A percentile compares a stretch with the other conserved stretches of the same genome.
These are phyloP conservation scores for Ganoderma lingzhi DNA, from an alignment of 1,284 basidiomycete genomes.

Conservation along the genomic window DNA sequence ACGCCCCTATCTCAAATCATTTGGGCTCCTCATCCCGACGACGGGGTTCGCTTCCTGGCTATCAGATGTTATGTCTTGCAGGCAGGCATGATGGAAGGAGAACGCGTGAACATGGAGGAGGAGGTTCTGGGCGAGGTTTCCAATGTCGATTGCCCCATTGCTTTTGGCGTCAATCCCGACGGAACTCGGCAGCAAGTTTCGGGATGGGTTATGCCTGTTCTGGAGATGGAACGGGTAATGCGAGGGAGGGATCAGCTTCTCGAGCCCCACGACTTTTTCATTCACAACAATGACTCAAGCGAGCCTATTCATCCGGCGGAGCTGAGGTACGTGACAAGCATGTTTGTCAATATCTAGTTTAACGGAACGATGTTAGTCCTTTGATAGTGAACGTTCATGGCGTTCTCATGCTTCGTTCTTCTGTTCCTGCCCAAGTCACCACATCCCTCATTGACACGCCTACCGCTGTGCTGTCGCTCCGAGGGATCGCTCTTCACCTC, in stretches of 20 bases:
- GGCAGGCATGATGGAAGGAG: conserved; percentile 78
- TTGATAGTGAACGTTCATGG: conserved; percentile 69
- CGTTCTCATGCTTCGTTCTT: conserved; percentile 62
- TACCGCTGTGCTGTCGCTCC: conserved; percentile 67
- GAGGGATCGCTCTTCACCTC: conserved; percentile 69
- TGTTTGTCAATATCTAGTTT: conserved; percentile 23
- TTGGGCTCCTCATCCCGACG: conserved; percentile 64
- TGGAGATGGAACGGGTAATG: conserved; percentile 70
- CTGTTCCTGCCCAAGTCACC: conserved; percentile 31
- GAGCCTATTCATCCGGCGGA: conserved; percentile 52
- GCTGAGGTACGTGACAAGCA: conserved; percentile 56
- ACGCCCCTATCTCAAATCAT: conserved; percentile 66
- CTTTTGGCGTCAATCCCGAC: conserved; percentile 55
- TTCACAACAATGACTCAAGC: conserved; percentile 43
- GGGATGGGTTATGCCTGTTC: conserved; percentile 81
- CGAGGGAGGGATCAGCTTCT: conserved; percentile 60
- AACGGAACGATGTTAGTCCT: conserved; percentile 48
- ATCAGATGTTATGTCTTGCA: conserved; percentile 82
- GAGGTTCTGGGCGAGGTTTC: conserved; percentile 65
- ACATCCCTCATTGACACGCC: conserved; percentile 72
- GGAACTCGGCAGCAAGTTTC: conserved; percentile 59
- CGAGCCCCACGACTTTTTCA: conserved; percentile 56
- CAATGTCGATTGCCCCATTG: conserved; percentile 63
- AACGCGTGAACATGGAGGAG: conserved; percentile 71
- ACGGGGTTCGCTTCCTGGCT: conserved; percentile 73